Conservation (phyloP, 148 eudicot genomes). For the Vaccinium darrowii region DNA sequence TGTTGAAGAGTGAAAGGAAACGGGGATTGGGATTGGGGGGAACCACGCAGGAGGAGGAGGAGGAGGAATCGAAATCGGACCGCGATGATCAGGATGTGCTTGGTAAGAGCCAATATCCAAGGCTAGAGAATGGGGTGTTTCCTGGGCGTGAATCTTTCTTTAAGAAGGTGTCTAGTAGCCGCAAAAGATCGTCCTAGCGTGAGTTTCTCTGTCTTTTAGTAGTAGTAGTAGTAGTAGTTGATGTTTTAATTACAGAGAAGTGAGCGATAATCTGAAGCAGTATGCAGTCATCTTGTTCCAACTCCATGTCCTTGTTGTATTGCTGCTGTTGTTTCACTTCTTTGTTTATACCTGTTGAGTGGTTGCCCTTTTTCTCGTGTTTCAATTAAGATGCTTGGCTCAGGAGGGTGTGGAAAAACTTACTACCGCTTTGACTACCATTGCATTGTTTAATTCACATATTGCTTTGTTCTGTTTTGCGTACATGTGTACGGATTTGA, state of each 20-base stretch:
- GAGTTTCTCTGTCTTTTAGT: not conserved
- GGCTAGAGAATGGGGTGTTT: constrained; percentile 35
- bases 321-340: not conserved
- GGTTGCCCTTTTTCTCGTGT: not conserved
- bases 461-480: not conserved
- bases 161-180: constrained; percentile 32
- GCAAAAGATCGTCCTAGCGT: constrained; percentile 13
- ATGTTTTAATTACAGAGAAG: not conserved
- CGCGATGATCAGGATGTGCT: not conserved
- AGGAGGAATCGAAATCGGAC: not conserved
- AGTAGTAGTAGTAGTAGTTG: not conserved
- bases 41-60: not conserved
- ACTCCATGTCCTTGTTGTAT: not conserved
- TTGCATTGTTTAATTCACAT: not conserved
- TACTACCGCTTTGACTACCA: not conserved
- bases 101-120: constrained; percentile 3
- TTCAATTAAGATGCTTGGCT: not conserved
- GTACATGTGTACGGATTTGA: not conserved
- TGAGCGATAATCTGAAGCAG: not conserved
- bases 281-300: too few species aligned
- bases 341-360: not conserved
- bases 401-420: not conserved
- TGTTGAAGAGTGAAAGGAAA: constrained; percentile 29
- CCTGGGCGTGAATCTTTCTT: constrained; percentile 73
- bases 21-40: not conserved